Percentiles rank a stretch among this genome's conserved stretches.
Evolutionary conservation across 2,329 filamentous ascomycete genomes (phyloP).

Genomic region (Colletotrichum viniferum): DNA sequence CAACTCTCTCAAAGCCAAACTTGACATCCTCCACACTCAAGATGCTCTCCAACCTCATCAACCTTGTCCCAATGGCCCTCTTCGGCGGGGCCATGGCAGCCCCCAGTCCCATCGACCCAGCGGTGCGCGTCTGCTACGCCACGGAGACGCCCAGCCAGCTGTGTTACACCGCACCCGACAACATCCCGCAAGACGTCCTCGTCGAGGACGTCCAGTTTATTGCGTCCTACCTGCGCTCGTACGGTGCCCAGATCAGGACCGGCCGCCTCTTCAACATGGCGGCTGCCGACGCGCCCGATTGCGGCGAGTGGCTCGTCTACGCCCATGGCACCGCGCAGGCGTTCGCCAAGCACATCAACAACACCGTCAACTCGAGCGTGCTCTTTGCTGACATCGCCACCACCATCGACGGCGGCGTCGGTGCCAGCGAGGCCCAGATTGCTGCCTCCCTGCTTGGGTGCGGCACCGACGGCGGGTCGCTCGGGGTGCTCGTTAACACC

Average conservation of each 20-base stretch:
- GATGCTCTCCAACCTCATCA: neutral
- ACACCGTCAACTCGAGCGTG: neutral
- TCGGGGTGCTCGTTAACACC: neutral
- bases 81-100: neutral
- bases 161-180: neutral
- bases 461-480: neutral
- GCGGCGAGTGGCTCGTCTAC: constrained; percentile 24
- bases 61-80: neutral
- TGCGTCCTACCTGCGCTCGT: neutral
- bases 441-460: neutral
- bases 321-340: neutral
- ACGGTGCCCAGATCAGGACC: neutral
- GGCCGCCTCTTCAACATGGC: constrained; percentile 21
- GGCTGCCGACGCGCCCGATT: constrained; percentile 15
- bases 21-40: neutral
- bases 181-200: neutral
- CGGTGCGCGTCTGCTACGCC: neutral
- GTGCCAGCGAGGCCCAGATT: neutral
- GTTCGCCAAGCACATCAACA: neutral
- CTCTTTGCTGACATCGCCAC: neutral
- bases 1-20: neutral
- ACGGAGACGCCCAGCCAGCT: neutral
- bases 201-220: neutral
- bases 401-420: neutral
- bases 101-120: neutral